Evolutionary conservation across 2,329 filamentous ascomycete species (phyloP), one percentile per base, ranked within the genome.

Genomic region (Ophiostoma australiae): DNA sequence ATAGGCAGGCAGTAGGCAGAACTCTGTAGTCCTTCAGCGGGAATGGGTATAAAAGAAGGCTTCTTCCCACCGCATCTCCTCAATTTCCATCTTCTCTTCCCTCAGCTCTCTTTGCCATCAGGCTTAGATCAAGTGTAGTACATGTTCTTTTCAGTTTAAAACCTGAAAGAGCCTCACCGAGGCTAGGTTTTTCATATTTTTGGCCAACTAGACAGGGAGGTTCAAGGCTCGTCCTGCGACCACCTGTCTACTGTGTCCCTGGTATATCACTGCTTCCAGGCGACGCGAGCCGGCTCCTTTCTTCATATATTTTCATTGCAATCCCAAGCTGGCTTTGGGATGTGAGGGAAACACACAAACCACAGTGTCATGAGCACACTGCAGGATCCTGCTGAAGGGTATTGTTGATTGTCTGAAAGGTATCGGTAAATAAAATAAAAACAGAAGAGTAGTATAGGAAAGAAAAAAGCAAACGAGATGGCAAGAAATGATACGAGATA

Each of bases 121-220:
- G 85, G 88, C 88, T 91, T 91, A 92, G 90, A 93, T 93, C 90
- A 93, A 92, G 90, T 93, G 90, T 92, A 93, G 90, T 93, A 93
- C 92, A 90, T 92, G 90, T 93, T 94, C 91, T 93, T 93, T 91
- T 92, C 89, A 94, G 91, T 93, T 93, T 94, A 93, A 93, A n/a
- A 52, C 8, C 52, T 55, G 52, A 10, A 55, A 55, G 4, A 27
- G n/a, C 52, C 52, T 23, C 23, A 27, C 7, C 27, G n/a, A 55
- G 52, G 52, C n/a, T 23, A 10, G 13, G 41, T 48, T 48, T 8
- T 11, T 8, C 6, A 23, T 11, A 23, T 55, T 27, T 55, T 55
- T 55, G 52, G 52, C n/a, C 52, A 55, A 55, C 52, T 48, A n/a
- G 52, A 8, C 52, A 23, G 52, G n/a, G 52, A 10, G 52, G n/a